Conservation (phyloP, 306 rosid genomes). For the Dalbergia cochinchinensis region DNA sequence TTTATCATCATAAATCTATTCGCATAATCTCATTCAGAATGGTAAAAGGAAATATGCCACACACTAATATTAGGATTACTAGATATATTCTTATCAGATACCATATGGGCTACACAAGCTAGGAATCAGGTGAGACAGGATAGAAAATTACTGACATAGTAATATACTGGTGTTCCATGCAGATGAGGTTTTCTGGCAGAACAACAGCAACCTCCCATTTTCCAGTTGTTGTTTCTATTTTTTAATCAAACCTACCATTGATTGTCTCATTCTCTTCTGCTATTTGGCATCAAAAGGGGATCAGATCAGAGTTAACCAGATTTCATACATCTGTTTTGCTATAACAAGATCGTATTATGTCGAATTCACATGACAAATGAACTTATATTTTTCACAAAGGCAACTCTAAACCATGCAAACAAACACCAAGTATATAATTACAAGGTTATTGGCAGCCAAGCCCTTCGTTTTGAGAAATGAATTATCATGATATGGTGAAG, state of each 20-base stretch:
- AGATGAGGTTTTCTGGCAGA: constrained; percentile 79
- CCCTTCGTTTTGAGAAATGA: constrained; percentile 14
- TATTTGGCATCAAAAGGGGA: constrained; percentile 33
- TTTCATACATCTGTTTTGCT: constrained; percentile 18
- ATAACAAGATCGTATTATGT: neutral
- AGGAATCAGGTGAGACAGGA: constrained; percentile 30
- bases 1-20: neutral
- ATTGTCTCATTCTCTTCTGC: constrained; percentile 50
- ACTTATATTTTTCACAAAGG: constrained; percentile 8
- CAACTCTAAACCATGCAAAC: constrained; percentile 16
- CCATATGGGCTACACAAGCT: neutral
- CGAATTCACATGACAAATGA: constrained; percentile 31
- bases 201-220: constrained; percentile 95
- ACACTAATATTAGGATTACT: neutral
- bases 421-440: neutral
- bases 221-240: constrained; percentile 43
- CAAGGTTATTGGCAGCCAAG: constrained; percentile 19
- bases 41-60: neutral
- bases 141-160: constrained; percentile 69
- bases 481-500: neutral
- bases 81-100: neutral
- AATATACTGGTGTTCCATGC: constrained; percentile 78
- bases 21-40: neutral
- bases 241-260: constrained; percentile 49
- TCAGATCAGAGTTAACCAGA: constrained; percentile 40